Base-by-base conservation (phyloP, 2,329 filamentous ascomycete genomes). In the Colletotrichum orchidophilum region DNA sequence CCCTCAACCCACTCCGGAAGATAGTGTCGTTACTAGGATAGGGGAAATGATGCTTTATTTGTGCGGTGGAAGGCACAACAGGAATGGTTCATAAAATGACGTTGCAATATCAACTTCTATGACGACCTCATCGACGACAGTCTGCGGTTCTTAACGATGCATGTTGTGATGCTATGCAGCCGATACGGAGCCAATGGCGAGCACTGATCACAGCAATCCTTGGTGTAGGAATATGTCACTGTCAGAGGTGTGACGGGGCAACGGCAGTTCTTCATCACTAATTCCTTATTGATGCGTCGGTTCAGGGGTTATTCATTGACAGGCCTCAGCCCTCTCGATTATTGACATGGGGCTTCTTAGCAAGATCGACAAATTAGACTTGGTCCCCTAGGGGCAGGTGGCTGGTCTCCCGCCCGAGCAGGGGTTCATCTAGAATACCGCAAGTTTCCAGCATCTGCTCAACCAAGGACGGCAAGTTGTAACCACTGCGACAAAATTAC, bases 281-380 rank as follows among this genome's bases (percentile, higher is more conserved):
- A 59, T 68, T 68, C 46, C 63, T 71, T 71, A 54, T 63, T 68
- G 68, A 71, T 52, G 55, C 42, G 39, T 63, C 58, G 68, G 58
- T 42, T 49, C 68, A 66, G 58, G 64, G 67, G 50, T 67, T 21
- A 13, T 42, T 63, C n/a, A 53, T 58, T 58, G 46, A 62, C 55
- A 60, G 15, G 53, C 27, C 42, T 58, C 26, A 53, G 33, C 42
- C 58, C 12, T 50, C 27, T 63, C 66, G 24, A 31, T 29, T 70
- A 72, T 65, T 50, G 35, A 42, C 70, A 70, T 59, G 70, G 70
- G 66, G n/a, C 21, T n/a, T 31, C 35, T 70, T 70, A 70, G 29
- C 64, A 72, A 65, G 70, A 72, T 70, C 70, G 70, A 72, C 66
- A 39, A 46, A 53, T 70, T 64, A 53, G 66, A 63, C 39, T 63